Evolutionary conservation across 352 stramenopile genomes (phyloP).

Genomic region (Phytophthora gonapodyides): DNA sequence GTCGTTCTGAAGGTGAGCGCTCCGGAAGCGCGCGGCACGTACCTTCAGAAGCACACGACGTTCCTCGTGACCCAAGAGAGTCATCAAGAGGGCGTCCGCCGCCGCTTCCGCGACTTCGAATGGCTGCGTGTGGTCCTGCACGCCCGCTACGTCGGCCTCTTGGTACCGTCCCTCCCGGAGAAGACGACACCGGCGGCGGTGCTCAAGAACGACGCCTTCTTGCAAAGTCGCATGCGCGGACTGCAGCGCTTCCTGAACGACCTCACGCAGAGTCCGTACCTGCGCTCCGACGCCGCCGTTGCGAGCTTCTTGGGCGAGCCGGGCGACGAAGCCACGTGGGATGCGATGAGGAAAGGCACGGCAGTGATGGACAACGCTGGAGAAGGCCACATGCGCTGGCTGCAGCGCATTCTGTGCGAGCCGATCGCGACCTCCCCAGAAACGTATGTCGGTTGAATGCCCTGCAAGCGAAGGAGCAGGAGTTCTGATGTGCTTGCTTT

Average conservation of each 20-base stretch:
- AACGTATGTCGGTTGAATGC: slow-evolving; percentile 28
- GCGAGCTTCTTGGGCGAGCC: slow-evolving; percentile 48
- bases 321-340: slow-evolving; percentile 60
- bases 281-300: slow-evolving; percentile 59
- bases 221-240: slow-evolving; percentile 63
- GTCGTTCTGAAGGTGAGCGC: slow-evolving; percentile 45
- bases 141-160: slow-evolving; percentile 64
- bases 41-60: slow-evolving; percentile 78
- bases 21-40: slow-evolving; percentile 61
- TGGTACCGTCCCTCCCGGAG: slow-evolving; percentile 69
- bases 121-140: slow-evolving; percentile 70
- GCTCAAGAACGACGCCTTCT: slow-evolving; percentile 57
- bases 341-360: slow-evolving; percentile 56
- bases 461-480: too few species aligned
- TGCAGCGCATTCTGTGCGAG: slow-evolving; percentile 55
- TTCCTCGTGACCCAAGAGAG: slow-evolving; percentile 53
- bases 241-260: slow-evolving; percentile 63
- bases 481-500: neutral
- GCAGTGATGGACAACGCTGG: slow-evolving; percentile 64
- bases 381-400: slow-evolving; percentile 65
- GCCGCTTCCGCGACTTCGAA: slow-evolving; percentile 76
- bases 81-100: slow-evolving; percentile 43
- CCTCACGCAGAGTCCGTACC: slow-evolving; percentile 61
- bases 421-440: slow-evolving; percentile 41
- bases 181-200: slow-evolving; percentile 52